Evolutionary conservation across 169 alveolate species (phyloP).

Genomic region (Plasmodium gonderi): DNA sequence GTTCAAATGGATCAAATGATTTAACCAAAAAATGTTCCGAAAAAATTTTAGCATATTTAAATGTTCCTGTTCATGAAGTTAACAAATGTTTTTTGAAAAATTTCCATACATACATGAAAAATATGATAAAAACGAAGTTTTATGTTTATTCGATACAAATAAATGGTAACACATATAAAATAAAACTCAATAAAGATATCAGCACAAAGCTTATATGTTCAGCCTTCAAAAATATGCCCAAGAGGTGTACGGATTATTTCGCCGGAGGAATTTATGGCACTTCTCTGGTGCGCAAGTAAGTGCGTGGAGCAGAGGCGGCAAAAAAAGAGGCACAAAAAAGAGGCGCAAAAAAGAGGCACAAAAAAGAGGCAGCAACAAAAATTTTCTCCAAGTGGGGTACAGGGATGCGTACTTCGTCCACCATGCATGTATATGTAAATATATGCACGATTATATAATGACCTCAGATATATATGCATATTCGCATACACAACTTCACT

Average conservation of each 20-base stretch:
- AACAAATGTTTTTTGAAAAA: conserved; percentile 42
- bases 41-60: conserved; percentile 9
- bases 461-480: neutral
- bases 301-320: neutral
- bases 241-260: conserved; percentile 17
- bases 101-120: conserved; percentile 50
- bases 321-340: neutral
- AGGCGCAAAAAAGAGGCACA: no score
- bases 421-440: neutral
- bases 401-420: no score
- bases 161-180: conserved; percentile 38
- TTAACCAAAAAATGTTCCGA: conserved; percentile 65
- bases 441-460: neutral
- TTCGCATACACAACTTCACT: neutral
- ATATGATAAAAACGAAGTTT: conserved; percentile 58
- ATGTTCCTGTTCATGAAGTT: conserved; percentile 38
- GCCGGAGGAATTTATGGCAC: neutral
- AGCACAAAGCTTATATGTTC: conserved; percentile 37
- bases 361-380: no score
- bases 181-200: conserved; percentile 59
- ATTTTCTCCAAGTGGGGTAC: no score
- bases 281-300: neutral
- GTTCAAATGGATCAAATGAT: conserved; percentile 62
- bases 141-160: conserved; percentile 58
- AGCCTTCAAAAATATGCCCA: conserved; percentile 58